phyloP scores from a whole-genome alignment of 805 yeast species.

The Spencermartinsiella europaea region DNA sequence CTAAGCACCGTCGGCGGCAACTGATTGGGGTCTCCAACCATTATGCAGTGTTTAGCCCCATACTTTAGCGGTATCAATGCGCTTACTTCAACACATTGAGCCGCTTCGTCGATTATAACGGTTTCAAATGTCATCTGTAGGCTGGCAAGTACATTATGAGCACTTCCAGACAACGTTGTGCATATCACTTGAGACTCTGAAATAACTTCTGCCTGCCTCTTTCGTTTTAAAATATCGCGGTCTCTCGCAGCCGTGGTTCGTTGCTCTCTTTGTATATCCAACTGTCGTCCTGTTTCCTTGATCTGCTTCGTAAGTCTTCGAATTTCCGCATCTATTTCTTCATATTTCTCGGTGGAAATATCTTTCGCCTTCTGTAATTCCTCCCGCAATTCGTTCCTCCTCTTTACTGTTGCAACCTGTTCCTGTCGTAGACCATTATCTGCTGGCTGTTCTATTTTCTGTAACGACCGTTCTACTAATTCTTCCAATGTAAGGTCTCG shows the following conservation, averaged over 20 bases:
- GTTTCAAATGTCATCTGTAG: conserved; percentile 78
- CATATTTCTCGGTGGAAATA: conserved; percentile 26
- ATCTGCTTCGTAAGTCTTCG: conserved; percentile 57
- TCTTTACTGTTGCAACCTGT: conserved; percentile 48
- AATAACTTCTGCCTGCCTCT: conserved; percentile 66
- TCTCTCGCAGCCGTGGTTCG: conserved; percentile 64
- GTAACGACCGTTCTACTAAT: conserved; percentile 60
- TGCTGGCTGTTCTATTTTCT: conserved; percentile 29
- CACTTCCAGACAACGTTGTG: conserved; percentile 89
- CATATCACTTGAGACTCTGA: conserved; percentile 80
- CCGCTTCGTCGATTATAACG: conserved; percentile 94
- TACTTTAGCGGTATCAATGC: conserved; percentile 87
- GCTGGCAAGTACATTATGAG: conserved; percentile 76
- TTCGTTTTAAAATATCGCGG: conserved; percentile 71
- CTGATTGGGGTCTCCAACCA: conserved; percentile 99
- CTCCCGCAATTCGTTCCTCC: conserved; percentile 52
- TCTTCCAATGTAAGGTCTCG: conserved; percentile 82
- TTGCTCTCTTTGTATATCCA: conserved; percentile 76
- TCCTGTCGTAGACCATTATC: conserved; percentile 42
- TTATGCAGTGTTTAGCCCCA: conserved; percentile 83
- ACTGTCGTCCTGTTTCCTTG: conserved; percentile 62
- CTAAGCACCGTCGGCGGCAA: conserved; percentile 95
- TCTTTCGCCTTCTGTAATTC: conserved; percentile 27
- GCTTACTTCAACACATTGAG: conserved; percentile 92
- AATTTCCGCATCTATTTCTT: conserved; percentile 36